Conservation (phyloP, 345 rosid species). For the Hibiscus tridactylites region DNA sequence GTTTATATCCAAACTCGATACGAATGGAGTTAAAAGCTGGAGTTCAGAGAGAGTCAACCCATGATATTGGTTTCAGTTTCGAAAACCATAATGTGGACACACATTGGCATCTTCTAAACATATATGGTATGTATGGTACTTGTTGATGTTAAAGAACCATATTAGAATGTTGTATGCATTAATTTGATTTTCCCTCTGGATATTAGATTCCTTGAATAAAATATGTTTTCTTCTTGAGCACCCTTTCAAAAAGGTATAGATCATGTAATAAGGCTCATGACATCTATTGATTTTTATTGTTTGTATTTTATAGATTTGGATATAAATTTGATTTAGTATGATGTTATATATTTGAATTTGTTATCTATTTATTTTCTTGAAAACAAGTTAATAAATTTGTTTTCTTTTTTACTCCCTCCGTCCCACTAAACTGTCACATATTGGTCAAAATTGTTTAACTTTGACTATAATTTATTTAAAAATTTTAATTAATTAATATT, state of each 20-base stretch:
- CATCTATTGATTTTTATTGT: neutral
- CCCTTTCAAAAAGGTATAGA: neutral
- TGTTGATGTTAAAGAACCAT: neutral
- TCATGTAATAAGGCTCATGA: neutral
- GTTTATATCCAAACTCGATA: constrained; percentile 34
- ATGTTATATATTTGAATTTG: too few relatives aligned
- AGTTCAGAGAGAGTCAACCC: constrained; percentile 56
- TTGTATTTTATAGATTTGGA: too few relatives aligned
- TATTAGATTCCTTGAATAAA: neutral
- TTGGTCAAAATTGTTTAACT: too few relatives aligned
- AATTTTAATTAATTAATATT: too few relatives aligned
- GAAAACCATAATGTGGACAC: neutral
- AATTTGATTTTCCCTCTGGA: neutral
- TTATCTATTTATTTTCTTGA: too few relatives aligned
- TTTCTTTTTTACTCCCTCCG: too few relatives aligned
- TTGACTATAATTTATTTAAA: too few relatives aligned
- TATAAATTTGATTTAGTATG: too few relatives aligned
- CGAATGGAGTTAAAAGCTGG: constrained; percentile 49
- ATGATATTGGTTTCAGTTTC: constrained; percentile 5
- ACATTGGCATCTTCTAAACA: neutral
- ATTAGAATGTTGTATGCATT: neutral
- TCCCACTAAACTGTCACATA: too few relatives aligned
- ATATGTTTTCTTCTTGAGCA: neutral
- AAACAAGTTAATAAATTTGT: too few relatives aligned
- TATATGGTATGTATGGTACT: neutral